Percentiles rank a stretch among this genome's conserved stretches.
phyloP scores from a whole-genome alignment of 179 eudicot species.

The Vitellaria paradoxa region DNA sequence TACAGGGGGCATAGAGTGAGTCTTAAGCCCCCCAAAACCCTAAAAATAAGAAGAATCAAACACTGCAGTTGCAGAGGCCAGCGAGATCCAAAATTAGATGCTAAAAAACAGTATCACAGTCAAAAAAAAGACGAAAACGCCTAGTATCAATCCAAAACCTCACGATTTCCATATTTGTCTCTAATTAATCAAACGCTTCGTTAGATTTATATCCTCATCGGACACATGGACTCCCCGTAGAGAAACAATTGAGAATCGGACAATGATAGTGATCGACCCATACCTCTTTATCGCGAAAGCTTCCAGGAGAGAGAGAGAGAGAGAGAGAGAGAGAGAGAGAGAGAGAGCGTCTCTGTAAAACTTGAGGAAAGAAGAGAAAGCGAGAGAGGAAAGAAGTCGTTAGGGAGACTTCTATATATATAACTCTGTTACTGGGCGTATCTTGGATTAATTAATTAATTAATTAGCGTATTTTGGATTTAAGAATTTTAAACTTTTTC shows the following conservation, averaged over 20 bases:
- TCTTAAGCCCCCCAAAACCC: slow-evolving; percentile 26
- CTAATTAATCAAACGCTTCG: slow-evolving; percentile 12
- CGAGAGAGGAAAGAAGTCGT: slow-evolving; percentile 19
- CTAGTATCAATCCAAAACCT: slow-evolving; percentile 9
- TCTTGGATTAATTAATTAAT: no score
- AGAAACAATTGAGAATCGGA: neutral
- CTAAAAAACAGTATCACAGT: slow-evolving; percentile 19
- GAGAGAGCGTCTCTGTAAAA: slow-evolving; percentile 1
- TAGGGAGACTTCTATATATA: no score
- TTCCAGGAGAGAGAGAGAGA: slow-evolving; percentile 24
- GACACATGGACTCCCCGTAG: neutral
- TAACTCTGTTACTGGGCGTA: no score
- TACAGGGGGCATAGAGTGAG: slow-evolving; percentile 10
- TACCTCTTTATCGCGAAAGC: slow-evolving; percentile 17
- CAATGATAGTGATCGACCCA: slow-evolving; percentile 22
- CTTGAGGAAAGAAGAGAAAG: neutral
- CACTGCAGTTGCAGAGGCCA: slow-evolving; percentile 21
- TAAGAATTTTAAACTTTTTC: no score
- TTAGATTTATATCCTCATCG: slow-evolving; percentile 5
- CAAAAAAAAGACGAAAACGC: neutral
- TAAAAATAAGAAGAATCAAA: slow-evolving; percentile 25
- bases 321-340: slow-evolving; percentile 18
- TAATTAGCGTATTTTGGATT: no score
- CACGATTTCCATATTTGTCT: slow-evolving; percentile 20
- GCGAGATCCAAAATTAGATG: slow-evolving; percentile 54